phyloP scores from a whole-genome alignment of 148 eudicot species.

The Chenopodium album region DNA sequence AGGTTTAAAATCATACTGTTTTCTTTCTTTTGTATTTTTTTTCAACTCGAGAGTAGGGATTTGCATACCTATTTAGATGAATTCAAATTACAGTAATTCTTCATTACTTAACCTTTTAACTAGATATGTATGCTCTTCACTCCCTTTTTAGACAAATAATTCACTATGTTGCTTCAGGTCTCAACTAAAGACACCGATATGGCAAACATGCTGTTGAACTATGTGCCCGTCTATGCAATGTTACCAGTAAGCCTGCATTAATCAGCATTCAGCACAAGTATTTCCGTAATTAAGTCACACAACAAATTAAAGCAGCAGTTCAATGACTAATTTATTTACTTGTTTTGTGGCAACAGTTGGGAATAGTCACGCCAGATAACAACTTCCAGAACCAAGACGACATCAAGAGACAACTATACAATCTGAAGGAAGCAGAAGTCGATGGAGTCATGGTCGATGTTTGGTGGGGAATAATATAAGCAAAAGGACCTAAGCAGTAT shows the following conservation, averaged over 20 bases:
- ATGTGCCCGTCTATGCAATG: constrained; percentile 81
- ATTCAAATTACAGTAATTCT: too few species aligned
- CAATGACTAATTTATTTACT: background rate
- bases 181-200: constrained; percentile 23
- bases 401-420: too few species aligned
- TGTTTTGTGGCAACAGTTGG: background rate
- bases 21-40: background rate
- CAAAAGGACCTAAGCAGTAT: too few species aligned
- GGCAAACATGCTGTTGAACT: constrained; percentile 53
- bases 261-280: background rate
- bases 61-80: too few species aligned
- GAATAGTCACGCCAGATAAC: too few species aligned
- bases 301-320: background rate
- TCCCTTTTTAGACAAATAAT: background rate
- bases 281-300: background rate
- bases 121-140: background rate
- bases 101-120: too few species aligned
- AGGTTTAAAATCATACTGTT: background rate
- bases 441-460: too few species aligned
- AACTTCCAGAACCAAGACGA: background rate
- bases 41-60: background rate
- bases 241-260: constrained; percentile 52
- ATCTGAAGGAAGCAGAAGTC: too few species aligned
- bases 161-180: constrained; percentile 32
- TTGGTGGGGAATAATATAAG: too few species aligned